These are phyloP conservation scores for Pythium phragmitis DNA, from an alignment of 352 stramenopile species.

Conservation along the genomic window DNA sequence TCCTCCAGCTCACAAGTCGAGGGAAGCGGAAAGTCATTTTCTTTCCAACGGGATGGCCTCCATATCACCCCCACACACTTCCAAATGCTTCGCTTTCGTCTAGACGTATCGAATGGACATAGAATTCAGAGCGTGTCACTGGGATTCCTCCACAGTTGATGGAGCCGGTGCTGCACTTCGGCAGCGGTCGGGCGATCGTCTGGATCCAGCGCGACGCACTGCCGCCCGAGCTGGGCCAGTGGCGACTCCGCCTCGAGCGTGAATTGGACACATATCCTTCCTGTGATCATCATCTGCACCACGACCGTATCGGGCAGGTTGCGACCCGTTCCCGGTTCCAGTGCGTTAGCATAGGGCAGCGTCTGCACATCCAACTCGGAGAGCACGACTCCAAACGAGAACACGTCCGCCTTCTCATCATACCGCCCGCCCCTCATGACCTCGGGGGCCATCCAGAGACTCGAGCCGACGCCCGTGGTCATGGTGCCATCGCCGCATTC, in stretches of 20 bases:
- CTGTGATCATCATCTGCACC: slow-evolving; percentile 12
- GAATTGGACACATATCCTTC: slow-evolving; percentile 21
- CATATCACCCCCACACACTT: too few relatives aligned
- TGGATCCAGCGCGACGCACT: slow-evolving; percentile 21
- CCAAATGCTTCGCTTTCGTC: too few relatives aligned
- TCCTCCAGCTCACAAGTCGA: too few relatives aligned
- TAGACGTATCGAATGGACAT: too few relatives aligned
- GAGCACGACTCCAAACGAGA: slow-evolving; percentile 54
- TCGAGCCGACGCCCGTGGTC: slow-evolving; percentile 19
- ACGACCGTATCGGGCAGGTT: slow-evolving; percentile 23
- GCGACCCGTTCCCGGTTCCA: slow-evolving; percentile 9
- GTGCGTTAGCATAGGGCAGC: slow-evolving; percentile 37
- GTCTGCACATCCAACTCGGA: slow-evolving; percentile 55
- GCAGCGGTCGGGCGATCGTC: slow-evolving; percentile 14
- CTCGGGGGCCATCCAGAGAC: slow-evolving; percentile 35
- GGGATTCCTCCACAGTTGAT: slow-evolving; percentile 8
- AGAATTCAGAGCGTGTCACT: not conserved
- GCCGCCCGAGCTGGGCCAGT: slow-evolving; percentile 9
- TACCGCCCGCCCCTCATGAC: slow-evolving; percentile 29
- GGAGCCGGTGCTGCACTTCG: slow-evolving; percentile 17
- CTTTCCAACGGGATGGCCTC: too few relatives aligned
- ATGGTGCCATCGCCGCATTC: slow-evolving; percentile 17
- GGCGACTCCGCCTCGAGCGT: not conserved
- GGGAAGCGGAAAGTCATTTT: too few relatives aligned
- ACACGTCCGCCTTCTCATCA: slow-evolving; percentile 26